Base-by-base conservation (phyloP, 176 grass and related monocot genomes). In the Bolboschoenus planiculmis region DNA sequence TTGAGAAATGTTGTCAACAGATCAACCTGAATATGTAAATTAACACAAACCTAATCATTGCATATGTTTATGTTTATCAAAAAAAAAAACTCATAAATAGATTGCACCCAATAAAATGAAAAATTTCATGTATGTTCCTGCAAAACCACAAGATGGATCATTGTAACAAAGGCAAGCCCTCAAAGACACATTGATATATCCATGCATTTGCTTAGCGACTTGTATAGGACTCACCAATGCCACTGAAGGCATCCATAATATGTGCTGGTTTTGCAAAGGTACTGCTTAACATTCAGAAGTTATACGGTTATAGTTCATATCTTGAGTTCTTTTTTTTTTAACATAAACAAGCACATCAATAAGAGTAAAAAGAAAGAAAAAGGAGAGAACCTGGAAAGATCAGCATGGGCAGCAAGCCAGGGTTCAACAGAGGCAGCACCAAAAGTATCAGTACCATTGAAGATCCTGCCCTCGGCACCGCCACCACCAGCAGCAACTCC, bases 321-420 rank as follows among this genome's bases (percentile, higher is more conserved):
- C 8, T 74, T 16, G 27, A 51, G 20, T 47, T 26, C 2, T 24
- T 24, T 46, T 4, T 26, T 14, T 53, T 53, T 16, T 13, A 47
- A 50, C 23, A 23, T 10, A 46, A 75, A 75, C 10, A 75, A 50
- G 42, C 77, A 56, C 7, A 23, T 20, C 5, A 61, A 42, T 43
- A 58, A 81, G 53, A 60, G 3, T 43, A 81, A 59, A 33, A 20
- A 51, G 18, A 59, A 31, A 30, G 3, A 74, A 21, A 80, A 57
- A 84, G 7, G 34, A 50, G 9, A 16, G 84, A 74, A 97, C 94
- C 94, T 94, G 53, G 91, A 89, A 4, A 83, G 94, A 89, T 97
- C 94, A 62, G 89, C 94, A 31, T 97, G 94, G 0, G 94, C 89
- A 18, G 91, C 89, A 40, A 97, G 87, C 94, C 94, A 97, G 16